Evolutionary conservation across 768 basidiomycete genomes (phyloP), one percentile per base, ranked within the genome.

Genomic region (Suillus cothurnatus): DNA sequence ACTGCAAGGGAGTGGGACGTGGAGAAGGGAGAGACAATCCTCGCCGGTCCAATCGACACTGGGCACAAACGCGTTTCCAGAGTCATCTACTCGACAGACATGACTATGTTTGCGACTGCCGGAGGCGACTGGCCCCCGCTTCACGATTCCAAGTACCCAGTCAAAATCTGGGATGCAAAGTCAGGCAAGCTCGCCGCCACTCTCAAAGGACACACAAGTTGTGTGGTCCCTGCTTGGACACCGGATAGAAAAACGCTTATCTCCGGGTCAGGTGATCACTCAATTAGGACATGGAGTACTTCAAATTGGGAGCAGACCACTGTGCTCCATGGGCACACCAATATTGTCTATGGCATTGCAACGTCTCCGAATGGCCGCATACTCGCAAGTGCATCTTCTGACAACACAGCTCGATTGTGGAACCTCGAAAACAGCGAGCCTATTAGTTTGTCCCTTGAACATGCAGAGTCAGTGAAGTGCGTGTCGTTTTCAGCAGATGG

Each of bases 21-120:
- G n/a, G n/a, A 47, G 45, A n/a, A n/a, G 6, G 45, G n/a, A 47
- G 5, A n/a, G 4, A 47, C n/a, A 12, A n/a, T n/a, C 45, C n/a
- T 47, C 5, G n/a, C n/a, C n/a, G 11, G n/a, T 12, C 2, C 45
- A n/a, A 47, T 47, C n/a, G 0, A 47, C 11, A n/a, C 45, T 47
- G n/a, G n/a, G 45, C 11, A n/a, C 9, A 0, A n/a, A n/a, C 12
- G 0, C 2, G 8, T 47, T 9, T n/a, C 1, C 4, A 3, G 9
- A n/a, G 45, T 47, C 11, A 11, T n/a, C 45, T 47, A n/a, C n/a
- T 47, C 45, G 5, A 21, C 21, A 12, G 11, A 47, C 45, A 47
- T 47, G 45, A 47, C 4, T n/a, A 12, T 47, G n/a, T 47, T 47
- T 3, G 45, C 45, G 5, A 47, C 45, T 47, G 45, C 4, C 12